Conservation (phyloP, 345 rosid genomes). For the Diplotaxis tenuifolia region DNA sequence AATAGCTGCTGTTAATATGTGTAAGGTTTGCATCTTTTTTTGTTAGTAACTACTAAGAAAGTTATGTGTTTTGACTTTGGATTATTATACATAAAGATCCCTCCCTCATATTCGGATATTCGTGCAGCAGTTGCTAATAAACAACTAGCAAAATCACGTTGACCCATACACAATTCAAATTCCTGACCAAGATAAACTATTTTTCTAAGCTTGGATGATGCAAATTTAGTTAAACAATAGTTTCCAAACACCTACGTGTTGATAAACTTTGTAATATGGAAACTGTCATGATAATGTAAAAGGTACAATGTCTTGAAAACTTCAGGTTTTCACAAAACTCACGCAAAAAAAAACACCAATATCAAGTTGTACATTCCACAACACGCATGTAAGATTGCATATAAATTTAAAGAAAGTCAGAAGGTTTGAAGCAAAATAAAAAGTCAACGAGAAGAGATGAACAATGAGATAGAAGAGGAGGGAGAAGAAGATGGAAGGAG, state of each 20-base stretch:
- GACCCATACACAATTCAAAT: constrained; percentile 12
- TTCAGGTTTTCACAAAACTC: constrained; percentile 29
- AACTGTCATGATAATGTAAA: constrained; percentile 19
- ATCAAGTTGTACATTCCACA: constrained; percentile 17
- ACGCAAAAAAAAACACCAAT: constrained; percentile 9
- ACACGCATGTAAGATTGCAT: not conserved
- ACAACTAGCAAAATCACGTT: constrained; percentile 23
- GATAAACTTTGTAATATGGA: constrained; percentile 22
- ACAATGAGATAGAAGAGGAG: constrained; percentile 41
- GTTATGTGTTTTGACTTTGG: constrained; percentile 27
- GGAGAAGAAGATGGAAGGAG: constrained; percentile 25
- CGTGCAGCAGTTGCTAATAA: constrained; percentile 17
- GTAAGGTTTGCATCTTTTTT: not conserved
- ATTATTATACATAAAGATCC: constrained; percentile 19
- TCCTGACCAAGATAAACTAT: constrained; percentile 2
- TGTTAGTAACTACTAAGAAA: not conserved
- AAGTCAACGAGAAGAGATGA: constrained; percentile 33
- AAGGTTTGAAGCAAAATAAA: constrained; percentile 15
- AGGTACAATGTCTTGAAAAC: constrained; percentile 8
- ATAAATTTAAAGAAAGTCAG: constrained; percentile 2
- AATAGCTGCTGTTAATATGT: not conserved
- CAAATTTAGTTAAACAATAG: not conserved
- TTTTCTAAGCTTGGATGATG: constrained; percentile 8
- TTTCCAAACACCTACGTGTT: not conserved
- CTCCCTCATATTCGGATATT: constrained; percentile 27